These are phyloP conservation scores for Verticillium klebahnii DNA, from an alignment of 2,329 filamentous ascomycete genomes.

Conservation along the genomic window DNA sequence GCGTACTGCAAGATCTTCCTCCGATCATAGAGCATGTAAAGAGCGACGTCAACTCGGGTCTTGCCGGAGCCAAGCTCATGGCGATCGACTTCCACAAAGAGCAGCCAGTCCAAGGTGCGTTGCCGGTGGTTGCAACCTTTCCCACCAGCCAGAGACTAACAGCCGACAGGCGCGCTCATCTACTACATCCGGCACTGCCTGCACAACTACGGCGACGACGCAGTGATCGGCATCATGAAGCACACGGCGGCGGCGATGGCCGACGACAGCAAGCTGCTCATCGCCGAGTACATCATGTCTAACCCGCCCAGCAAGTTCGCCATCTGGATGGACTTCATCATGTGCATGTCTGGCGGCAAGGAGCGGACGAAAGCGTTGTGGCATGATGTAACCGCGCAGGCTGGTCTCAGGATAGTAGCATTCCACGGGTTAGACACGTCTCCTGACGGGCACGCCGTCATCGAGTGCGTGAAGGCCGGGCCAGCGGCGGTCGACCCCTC, in stretches of 20 bases:
- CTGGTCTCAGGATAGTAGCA: constrained; percentile 21
- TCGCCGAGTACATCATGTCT: constrained; percentile 25
- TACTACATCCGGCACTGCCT: constrained; percentile 32
- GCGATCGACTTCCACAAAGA: constrained; percentile 24
- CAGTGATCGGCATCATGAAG: constrained; percentile 24
- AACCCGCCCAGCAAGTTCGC: constrained; percentile 19
- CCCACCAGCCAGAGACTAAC: background rate
- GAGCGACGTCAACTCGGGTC: constrained; percentile 9
- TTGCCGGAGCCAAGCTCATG: constrained; percentile 16
- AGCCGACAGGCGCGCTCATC: constrained; percentile 23
- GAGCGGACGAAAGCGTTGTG: constrained; percentile 23
- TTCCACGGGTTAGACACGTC: constrained; percentile 11
- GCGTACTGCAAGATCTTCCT: constrained; percentile 24
- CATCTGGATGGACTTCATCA: constrained; percentile 23
- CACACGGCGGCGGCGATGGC: constrained; percentile 24
- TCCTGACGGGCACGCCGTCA: constrained; percentile 10
- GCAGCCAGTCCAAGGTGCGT: constrained; percentile 14
- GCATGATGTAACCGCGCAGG: constrained; percentile 15
- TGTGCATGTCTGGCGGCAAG: constrained; percentile 26
- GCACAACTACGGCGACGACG: constrained; percentile 30
- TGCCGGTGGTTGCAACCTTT: background rate
- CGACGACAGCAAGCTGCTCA: constrained; percentile 25
- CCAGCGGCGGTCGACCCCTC: background rate
- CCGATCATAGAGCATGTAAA: constrained; percentile 22
- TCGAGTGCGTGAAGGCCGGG: constrained; percentile 15